Evolutionary conservation across 495 filamentous ascomycete species (phyloP), one percentile per base, ranked within the genome.

Genomic region (Penicillium coffeae): DNA sequence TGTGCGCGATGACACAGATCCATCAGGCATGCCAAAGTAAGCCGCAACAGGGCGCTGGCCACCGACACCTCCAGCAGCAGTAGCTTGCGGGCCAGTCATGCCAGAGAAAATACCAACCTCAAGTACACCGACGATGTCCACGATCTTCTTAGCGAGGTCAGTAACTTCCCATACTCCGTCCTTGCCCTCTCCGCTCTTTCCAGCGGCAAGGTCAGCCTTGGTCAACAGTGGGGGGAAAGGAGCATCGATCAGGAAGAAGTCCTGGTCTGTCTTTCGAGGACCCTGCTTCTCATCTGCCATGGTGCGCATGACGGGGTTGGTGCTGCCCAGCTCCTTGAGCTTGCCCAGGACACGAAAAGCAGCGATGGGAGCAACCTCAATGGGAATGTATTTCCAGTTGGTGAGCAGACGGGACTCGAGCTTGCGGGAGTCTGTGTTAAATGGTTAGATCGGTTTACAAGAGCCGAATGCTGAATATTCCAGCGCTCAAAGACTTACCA

Each of bases 101-200:
- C 90, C 90, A 38, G 78, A 80, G 75, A 98, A 98, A 27, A 97
- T 77, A 22, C 93, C 93, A 33, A 95, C 90, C 59, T 96, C 91
- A 41, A 95, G 70, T 9, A 98, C 90, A 37, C 93, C 93, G 3
- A 84, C 82, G 48, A 97, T 88, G 48, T 76, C 68, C 65, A 91
- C 94, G 59, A 98, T 84, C 50, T 77, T 68, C 38, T 66, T 68
- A 8, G 88, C 81, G 38, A 98, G 71, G 9, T 72, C 73, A 36
- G 85, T 80, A 0, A 96, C 90, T 48, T 89, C 86, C 89, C 87
- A 89, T n/a, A 74, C 59, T 6, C 85, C 83, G 21, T 71, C 66
- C 51, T 71, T 68, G 10, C 77, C 77, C 38, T 64, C 70, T 10
- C 80, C 82, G 5, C 71, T 63, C 50, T 67, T 56, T 30, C 69